phyloP scores from a whole-genome alignment of 176 grass and related monocot species.

The Elymus sibiricus region DNA sequence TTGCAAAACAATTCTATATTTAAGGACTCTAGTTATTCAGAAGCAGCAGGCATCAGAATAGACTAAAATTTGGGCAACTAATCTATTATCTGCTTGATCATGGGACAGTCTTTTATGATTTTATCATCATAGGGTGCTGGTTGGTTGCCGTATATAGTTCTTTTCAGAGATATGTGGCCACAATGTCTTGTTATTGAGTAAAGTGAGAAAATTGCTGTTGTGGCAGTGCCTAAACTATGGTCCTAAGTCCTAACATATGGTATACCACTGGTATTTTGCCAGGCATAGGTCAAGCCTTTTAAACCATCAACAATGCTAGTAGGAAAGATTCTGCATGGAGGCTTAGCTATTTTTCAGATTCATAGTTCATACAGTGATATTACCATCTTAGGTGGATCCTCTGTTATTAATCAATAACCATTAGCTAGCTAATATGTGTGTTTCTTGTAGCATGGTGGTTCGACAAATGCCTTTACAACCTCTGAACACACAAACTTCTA shows the following conservation, averaged over 20 bases:
- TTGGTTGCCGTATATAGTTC: not conserved
- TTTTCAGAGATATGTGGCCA: not conserved
- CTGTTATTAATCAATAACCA: constrained; percentile 15
- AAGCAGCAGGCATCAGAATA: constrained; percentile 15
- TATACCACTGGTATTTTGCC: not conserved
- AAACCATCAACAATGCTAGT: constrained; percentile 6
- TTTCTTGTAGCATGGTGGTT: constrained; percentile 87
- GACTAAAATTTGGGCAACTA: not conserved
- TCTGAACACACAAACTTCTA: constrained; percentile 78
- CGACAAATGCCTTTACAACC: constrained; percentile 84
- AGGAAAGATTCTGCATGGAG: constrained; percentile 7
- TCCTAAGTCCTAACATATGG: not conserved
- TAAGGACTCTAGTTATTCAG: not conserved
- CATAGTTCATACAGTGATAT: constrained; percentile 13
- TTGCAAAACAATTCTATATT: constrained; percentile 1
- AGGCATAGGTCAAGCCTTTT: not conserved
- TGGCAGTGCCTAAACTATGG: not conserved
- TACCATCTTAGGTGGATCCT: constrained; percentile 13
- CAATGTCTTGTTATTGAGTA: not conserved
- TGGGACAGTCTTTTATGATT: not conserved
- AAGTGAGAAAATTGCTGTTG: constrained; percentile 20
- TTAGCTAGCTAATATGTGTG: constrained; percentile 26
- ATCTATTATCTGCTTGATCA: not conserved
- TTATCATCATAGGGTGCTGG: not conserved
- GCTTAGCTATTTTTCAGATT: not conserved